These are phyloP conservation scores for Dictyophora rubrovolvata DNA, from an alignment of 768 basidiomycete genomes.

Conservation along the genomic window DNA sequence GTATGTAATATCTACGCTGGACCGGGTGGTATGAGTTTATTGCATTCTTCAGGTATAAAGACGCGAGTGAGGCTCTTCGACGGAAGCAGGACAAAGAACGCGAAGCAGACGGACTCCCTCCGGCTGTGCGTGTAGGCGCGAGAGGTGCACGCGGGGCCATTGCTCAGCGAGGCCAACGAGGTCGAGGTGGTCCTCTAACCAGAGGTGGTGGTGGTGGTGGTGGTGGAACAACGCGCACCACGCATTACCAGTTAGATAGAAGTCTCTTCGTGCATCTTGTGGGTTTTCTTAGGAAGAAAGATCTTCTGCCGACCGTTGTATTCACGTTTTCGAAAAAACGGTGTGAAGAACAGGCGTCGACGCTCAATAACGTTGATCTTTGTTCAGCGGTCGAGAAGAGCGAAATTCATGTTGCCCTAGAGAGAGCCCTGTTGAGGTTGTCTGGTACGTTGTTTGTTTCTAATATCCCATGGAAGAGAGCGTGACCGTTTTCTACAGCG, in stretches of 20 bases:
- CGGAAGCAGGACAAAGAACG: slow-evolving; percentile 98
- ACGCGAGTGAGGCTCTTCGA: slow-evolving; percentile 77
- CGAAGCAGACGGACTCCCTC: slow-evolving; percentile 85
- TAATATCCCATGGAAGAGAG: not conserved
- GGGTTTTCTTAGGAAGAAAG: slow-evolving; percentile 73
- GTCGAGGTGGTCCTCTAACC: slow-evolving; percentile 23
- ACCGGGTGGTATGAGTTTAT: not conserved
- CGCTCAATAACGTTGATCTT: slow-evolving; percentile 79
- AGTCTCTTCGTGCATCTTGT: slow-evolving; percentile 92
- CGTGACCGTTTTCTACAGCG: slow-evolving; percentile 38
- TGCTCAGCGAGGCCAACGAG: slow-evolving; percentile 41
- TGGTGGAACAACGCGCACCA: slow-evolving; percentile 40
- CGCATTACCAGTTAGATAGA: slow-evolving; percentile 68
- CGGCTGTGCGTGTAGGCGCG: slow-evolving; percentile 76
- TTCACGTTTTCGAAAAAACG: slow-evolving; percentile 96
- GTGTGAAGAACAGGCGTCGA: slow-evolving; percentile 94
- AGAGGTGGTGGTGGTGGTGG: slow-evolving; percentile 36
- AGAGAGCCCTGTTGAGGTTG: slow-evolving; percentile 80
- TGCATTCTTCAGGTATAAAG: slow-evolving; percentile 57
- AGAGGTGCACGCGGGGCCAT: slow-evolving; percentile 49
- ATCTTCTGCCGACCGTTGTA: slow-evolving; percentile 85
- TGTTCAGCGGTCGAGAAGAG: slow-evolving; percentile 90
- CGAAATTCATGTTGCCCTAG: slow-evolving; percentile 89
- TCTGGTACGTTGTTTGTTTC: slow-evolving; percentile 50
- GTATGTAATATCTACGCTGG: slow-evolving; percentile 28